phyloP scores from a whole-genome alignment of 2,329 filamentous ascomycete genomes.

The Pezicula radicicola region DNA sequence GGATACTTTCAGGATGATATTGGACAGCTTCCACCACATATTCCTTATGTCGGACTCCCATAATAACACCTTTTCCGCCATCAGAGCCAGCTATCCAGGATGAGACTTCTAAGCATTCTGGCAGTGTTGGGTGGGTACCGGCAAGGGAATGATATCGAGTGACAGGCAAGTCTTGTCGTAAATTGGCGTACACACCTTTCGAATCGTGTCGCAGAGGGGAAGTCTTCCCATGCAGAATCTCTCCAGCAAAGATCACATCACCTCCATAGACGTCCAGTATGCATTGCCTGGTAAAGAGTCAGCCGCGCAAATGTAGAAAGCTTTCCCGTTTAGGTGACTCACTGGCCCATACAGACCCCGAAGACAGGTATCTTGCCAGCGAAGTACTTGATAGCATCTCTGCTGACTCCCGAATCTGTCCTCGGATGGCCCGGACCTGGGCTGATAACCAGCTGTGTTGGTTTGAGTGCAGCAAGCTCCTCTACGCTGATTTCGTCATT shows the following conservation, averaged over 20 bases:
- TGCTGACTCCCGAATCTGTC: conserved; percentile 90
- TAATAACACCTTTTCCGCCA: conserved; percentile 81
- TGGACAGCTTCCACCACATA: conserved; percentile 93
- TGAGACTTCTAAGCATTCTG: conserved; percentile 80
- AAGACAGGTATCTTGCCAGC: conserved; percentile 92
- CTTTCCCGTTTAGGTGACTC: conserved; percentile 36
- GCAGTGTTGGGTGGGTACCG: conserved; percentile 83
- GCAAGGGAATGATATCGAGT: conserved; percentile 96
- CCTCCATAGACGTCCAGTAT: conserved; percentile 94
- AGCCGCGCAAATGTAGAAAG: conserved; percentile 3
- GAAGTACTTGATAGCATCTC: conserved; percentile 87
- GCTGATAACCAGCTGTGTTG: conserved; percentile 91
- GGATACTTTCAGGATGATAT: conserved; percentile 95
- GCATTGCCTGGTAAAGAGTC: conserved; percentile 64
- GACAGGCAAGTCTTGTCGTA: conserved; percentile 78
- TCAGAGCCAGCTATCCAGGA: conserved; percentile 83
- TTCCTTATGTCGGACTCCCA: conserved; percentile 93
- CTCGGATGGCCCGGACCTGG: conserved; percentile 91
- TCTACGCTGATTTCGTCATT: conserved; percentile 90
- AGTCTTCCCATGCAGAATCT: conserved; percentile 97
- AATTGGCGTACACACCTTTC: conserved; percentile 85
- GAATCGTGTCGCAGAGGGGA: conserved; percentile 84
- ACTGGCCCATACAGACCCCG: conserved; percentile 98
- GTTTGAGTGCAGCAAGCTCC: conserved; percentile 77
- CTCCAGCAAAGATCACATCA: conserved; percentile 85